These are phyloP conservation scores for Steccherinum ochraceum DNA, from an alignment of 768 basidiomycete species.

Conservation along the genomic window DNA sequence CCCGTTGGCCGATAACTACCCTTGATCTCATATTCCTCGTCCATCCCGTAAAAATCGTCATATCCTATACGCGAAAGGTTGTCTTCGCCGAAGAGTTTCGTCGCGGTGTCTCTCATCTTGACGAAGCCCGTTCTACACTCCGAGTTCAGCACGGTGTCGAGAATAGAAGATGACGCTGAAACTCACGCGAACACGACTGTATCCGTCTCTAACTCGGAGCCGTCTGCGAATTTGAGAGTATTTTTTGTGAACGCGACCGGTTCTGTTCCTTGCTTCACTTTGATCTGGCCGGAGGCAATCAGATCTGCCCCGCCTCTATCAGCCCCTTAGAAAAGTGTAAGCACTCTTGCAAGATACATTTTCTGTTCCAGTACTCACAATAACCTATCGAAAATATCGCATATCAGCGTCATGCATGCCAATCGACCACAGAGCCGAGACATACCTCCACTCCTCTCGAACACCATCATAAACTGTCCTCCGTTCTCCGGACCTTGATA, in stretches of 20 bases:
- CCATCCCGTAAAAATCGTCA: constrained; percentile 30
- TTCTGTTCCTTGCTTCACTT: constrained; percentile 14
- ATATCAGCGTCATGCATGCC: too few relatives aligned
- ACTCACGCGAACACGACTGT: constrained; percentile 25
- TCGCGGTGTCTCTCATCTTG: constrained; percentile 24
- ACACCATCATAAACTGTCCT: constrained; percentile 23
- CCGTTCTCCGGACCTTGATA: constrained; percentile 27
- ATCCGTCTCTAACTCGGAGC: constrained; percentile 21
- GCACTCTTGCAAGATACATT: too few relatives aligned
- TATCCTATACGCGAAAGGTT: constrained; percentile 27
- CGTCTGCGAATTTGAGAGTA: constrained; percentile 23
- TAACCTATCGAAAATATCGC: too few relatives aligned
- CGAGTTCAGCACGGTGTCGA: neutral
- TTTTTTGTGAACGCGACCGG: constrained; percentile 1
- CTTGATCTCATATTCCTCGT: constrained; percentile 32
- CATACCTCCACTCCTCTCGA: constrained; percentile 28
- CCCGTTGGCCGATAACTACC: constrained; percentile 34
- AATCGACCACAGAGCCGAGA: too few relatives aligned
- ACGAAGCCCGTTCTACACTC: constrained; percentile 27
- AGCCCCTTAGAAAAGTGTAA: constrained; percentile 5
- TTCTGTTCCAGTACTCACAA: too few relatives aligned
- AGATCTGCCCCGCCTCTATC: constrained; percentile 17
- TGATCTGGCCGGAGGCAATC: constrained; percentile 12
- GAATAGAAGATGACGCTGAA: neutral
- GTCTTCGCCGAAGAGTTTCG: constrained; percentile 29